A percentile compares a stretch with the other conserved stretches of the same genome.
Conservation (phyloP, 345 rosid genomes). For the Tarenaya hassleriana region DNA sequence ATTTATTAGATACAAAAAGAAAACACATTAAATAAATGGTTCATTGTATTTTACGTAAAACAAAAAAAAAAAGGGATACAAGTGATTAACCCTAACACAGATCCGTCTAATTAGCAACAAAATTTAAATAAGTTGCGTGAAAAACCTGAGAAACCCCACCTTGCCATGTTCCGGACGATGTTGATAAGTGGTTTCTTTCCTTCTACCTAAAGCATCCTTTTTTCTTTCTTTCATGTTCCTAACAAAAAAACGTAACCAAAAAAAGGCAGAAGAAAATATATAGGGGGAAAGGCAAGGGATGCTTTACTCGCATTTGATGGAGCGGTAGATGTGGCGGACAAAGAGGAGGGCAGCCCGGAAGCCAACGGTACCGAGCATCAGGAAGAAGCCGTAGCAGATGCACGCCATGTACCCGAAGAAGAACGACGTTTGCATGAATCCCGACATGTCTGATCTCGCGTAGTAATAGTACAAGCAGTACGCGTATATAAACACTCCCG, state of each 20-base stretch:
- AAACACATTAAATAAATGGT: too few relatives aligned
- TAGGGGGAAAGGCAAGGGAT: slow-evolving; percentile 13
- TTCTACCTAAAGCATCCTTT: background rate
- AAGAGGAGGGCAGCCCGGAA: slow-evolving; percentile 68
- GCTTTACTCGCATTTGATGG: slow-evolving; percentile 67
- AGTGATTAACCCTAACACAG: too few relatives aligned
- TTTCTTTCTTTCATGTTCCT: slow-evolving; percentile 15
- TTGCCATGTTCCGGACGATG: too few relatives aligned
- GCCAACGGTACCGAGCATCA: slow-evolving; percentile 73
- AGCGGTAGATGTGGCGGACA: slow-evolving; percentile 73
- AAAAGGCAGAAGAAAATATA: background rate
- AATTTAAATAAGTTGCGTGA: too few relatives aligned
- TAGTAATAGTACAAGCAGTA: slow-evolving; percentile 73
- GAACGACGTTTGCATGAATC: slow-evolving; percentile 84
- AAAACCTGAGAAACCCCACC: too few relatives aligned
- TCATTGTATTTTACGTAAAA: too few relatives aligned
- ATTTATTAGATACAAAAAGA: too few relatives aligned
- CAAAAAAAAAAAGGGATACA: too few relatives aligned
- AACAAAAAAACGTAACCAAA: slow-evolving; percentile 21
- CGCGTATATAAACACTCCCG: slow-evolving; percentile 60
- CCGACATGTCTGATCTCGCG: slow-evolving; percentile 77
- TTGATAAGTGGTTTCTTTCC: too few relatives aligned
- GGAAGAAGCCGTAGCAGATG: slow-evolving; percentile 80
- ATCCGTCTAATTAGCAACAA: too few relatives aligned
- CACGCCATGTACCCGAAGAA: slow-evolving; percentile 90